phyloP scores from a whole-genome alignment of 2,329 filamentous ascomycete species.

The Aspergillus sojae region DNA sequence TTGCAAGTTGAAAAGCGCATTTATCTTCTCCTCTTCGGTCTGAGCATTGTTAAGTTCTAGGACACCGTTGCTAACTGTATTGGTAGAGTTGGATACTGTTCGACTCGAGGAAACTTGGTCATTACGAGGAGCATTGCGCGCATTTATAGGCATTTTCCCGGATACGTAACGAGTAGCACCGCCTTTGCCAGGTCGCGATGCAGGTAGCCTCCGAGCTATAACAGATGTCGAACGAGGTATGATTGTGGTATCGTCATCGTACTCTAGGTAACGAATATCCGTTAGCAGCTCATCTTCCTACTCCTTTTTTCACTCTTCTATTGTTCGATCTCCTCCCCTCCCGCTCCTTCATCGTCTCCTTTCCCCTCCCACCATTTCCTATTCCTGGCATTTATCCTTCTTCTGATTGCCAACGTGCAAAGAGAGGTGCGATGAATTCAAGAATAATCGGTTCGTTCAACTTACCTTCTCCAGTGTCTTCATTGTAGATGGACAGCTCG shows the following conservation, averaged over 20 bases:
- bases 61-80: slow-evolving; percentile 57
- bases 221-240: slow-evolving; percentile 94
- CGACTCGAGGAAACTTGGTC: slow-evolving; percentile 55
- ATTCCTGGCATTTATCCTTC: neutral
- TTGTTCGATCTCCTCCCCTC: neutral
- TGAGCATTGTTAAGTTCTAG: slow-evolving; percentile 73
- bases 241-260: slow-evolving; percentile 96
- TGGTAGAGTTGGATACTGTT: slow-evolving; percentile 35
- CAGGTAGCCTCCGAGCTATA: slow-evolving; percentile 82
- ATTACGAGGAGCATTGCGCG: slow-evolving; percentile 74
- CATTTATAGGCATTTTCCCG: slow-evolving; percentile 88
- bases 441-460: slow-evolving; percentile 2
- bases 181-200: slow-evolving; percentile 81
- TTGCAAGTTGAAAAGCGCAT: slow-evolving; percentile 87
- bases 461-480: slow-evolving; percentile 88
- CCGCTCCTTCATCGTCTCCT: neutral
- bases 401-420: neutral
- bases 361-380: neutral
- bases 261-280: slow-evolving; percentile 63
- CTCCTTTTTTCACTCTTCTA: slow-evolving; percentile 2
- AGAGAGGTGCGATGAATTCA: neutral
- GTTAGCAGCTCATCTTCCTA: slow-evolving; percentile 15
- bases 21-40: slow-evolving; percentile 92
- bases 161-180: slow-evolving; percentile 93
- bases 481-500: slow-evolving; percentile 90